Evolutionary conservation across 768 basidiomycete genomes (phyloP), one percentile per base, ranked within the genome.

Genomic region (Kwoniella bestiolae): DNA sequence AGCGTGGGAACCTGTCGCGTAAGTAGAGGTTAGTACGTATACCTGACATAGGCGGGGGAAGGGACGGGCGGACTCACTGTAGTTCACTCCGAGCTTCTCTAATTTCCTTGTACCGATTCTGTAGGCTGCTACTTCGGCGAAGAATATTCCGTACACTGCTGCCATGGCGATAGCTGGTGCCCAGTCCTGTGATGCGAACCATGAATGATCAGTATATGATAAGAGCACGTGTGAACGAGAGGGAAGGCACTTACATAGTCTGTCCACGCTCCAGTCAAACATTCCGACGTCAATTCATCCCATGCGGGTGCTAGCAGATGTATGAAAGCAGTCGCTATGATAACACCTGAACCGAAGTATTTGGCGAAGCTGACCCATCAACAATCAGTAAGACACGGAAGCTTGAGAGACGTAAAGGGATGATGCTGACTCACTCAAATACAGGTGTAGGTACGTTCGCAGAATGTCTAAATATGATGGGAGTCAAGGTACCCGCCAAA

Each of bases 121-220:
- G 83, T 94, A 92, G 12, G 94, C 92, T 52, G 91, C 75, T 16
- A 97, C 80, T 80, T 98, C 94, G 55, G 90, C 81, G 69, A 92
- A 84, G 83, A 96, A 97, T 49, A 96, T 90, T 28, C 75, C 70
- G 78, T 92, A 94, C 35, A 96, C 88, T 73, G 91, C 89, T 46
- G 88, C 74, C 79, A 97, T 86, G 63, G 90, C 89, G 29, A 96
- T 82, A 0, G 88, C 93, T 5, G 94, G 84, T 0, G 91, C 85
- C 81, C 91, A 95, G 5, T 90, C 90, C 91, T 94, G 62, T 25
- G 12, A 62, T 12, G 9, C 16, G 23, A 25, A 35, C 21, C 29
- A 12, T 21, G 12, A 14, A 41, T 1, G 12, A 47, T 46, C 18
- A 64, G 56, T 23, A 18, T 21, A 44, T 12, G 31, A n/a, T 45